Base-by-base conservation (phyloP, 345 rosid genomes). In the Eucalyptus guilfoylei region DNA sequence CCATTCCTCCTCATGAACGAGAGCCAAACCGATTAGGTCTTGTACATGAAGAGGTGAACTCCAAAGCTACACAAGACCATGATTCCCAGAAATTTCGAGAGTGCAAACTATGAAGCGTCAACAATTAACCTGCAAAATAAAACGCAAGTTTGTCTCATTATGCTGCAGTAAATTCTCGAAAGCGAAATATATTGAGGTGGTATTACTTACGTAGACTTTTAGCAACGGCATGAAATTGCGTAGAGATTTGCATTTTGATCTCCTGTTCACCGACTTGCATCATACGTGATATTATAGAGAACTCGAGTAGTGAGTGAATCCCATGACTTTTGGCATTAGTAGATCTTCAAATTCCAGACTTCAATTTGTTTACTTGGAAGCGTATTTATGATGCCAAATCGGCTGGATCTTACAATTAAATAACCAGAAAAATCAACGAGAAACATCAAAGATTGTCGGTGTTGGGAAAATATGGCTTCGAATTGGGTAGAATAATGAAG, bases 121-220 rank as follows among this genome's bases (percentile, higher is more conserved):
- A 28, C 69, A 62, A 7, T 11, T 11, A 26, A 58, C n/a, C 7
- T 58, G 3, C 30, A 58, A 58, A 58, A 58, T 58, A 58, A 24
- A 10, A 24, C 3, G 6, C 14, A 19, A 19, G 24, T 21, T 21
- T 52, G 26, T 12, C 64, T 24, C 4, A 0, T 58, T 58, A 58
- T 2, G 7, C 1, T 11, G 0, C 2, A 6, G 2, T 26, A 58
- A 58, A 26, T 58, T 58, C n/a, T 58, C 14, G 1, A 3, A 58
- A 26, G 64, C 14, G 7, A 58, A 58, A 58, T 58, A 58, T 58
- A 58, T 58, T 58, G 64, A 5, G 9, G 7, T 62, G 32, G 3
- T 26, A 58, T 26, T 58, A 58, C 8, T 49, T 49, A 49, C 3
- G 19, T 49, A 52, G 58, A 52, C 5, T 34, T 6, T 62, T 62